Evolutionary conservation across 2,329 filamentous ascomycete species (phyloP).

Genomic region (Claviceps pazoutovae): DNA sequence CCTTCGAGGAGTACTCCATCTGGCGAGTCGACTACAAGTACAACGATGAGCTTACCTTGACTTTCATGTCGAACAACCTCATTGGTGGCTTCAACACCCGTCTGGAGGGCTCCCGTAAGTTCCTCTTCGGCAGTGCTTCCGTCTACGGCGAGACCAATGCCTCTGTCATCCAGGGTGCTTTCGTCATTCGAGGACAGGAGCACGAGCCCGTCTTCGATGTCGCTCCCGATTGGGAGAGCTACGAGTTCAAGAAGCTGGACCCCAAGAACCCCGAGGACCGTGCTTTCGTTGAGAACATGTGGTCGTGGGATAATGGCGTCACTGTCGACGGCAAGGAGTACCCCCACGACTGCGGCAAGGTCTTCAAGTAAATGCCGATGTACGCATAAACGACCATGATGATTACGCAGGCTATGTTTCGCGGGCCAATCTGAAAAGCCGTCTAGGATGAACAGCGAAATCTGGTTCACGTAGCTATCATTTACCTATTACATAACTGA

Average conservation of each 20-base stretch:
- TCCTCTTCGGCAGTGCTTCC: constrained; percentile 79
- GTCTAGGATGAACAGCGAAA: not conserved
- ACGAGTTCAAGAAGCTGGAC: constrained; percentile 94
- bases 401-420: not conserved
- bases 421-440: constrained; percentile 11
- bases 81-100: constrained; percentile 96
- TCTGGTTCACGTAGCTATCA: not conserved
- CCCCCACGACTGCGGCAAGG: constrained; percentile 81
- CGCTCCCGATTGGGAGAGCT: constrained; percentile 93
- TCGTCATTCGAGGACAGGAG: constrained; percentile 88
- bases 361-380: constrained; percentile 72
- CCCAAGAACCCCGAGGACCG: constrained; percentile 70
- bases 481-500: no score
- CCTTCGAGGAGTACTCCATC: constrained; percentile 89
- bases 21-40: constrained; percentile 98
- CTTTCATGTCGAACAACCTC: constrained; percentile 98
- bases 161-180: constrained; percentile 84
- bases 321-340: constrained; percentile 76
- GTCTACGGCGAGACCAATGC: constrained; percentile 84
- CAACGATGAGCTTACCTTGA: constrained; percentile 91
- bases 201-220: constrained; percentile 81
- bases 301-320: constrained; percentile 83
- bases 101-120: constrained; percentile 96
- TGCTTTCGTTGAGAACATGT: constrained; percentile 73
- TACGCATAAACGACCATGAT: constrained; percentile 15